Evolutionary conservation across 345 rosid species (phyloP).

Genomic region (Acer campestre): DNA sequence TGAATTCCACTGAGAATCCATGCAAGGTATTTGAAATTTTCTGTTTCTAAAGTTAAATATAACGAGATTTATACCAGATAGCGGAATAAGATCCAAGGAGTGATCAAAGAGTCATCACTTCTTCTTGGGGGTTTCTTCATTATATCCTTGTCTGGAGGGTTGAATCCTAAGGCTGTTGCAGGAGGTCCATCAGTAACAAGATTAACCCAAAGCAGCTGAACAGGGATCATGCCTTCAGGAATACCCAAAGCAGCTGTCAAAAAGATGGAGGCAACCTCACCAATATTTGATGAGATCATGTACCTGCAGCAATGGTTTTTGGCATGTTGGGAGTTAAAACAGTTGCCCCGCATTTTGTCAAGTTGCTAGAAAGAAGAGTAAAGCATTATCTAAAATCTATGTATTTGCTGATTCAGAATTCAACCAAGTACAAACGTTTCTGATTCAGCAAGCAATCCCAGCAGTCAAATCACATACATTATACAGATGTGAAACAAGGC

Average conservation of each 20-base stretch:
- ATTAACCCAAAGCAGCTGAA: slow-evolving; percentile 99
- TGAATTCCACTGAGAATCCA: background rate
- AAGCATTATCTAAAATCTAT: slow-evolving; percentile 1
- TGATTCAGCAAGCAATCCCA: background rate
- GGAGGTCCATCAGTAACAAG: slow-evolving; percentile 99
- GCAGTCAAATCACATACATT: background rate
- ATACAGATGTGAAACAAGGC: background rate
- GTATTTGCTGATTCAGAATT: background rate
- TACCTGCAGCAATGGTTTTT: slow-evolving; percentile 53
- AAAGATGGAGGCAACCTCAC: slow-evolving; percentile 96
- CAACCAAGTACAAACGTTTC: background rate
- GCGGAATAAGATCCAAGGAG: slow-evolving; percentile 97
- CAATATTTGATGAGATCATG: slow-evolving; percentile 98
- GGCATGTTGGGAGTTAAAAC: background rate
- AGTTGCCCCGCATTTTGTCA: background rate
- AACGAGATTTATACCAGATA: slow-evolving; percentile 58
- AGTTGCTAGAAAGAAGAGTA: background rate
- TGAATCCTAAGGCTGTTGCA: slow-evolving; percentile 97
- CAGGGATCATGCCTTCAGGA: slow-evolving; percentile 99
- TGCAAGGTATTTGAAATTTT: background rate
- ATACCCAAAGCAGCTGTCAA: slow-evolving; percentile 96
- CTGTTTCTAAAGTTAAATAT: background rate
- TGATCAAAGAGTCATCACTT: slow-evolving; percentile 89
- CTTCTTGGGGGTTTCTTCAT: slow-evolving; percentile 95
- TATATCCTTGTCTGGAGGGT: slow-evolving; percentile 90